Evolutionary conservation across 345 rosid species (phyloP).

Genomic region (Arabidopsis suecica): DNA sequence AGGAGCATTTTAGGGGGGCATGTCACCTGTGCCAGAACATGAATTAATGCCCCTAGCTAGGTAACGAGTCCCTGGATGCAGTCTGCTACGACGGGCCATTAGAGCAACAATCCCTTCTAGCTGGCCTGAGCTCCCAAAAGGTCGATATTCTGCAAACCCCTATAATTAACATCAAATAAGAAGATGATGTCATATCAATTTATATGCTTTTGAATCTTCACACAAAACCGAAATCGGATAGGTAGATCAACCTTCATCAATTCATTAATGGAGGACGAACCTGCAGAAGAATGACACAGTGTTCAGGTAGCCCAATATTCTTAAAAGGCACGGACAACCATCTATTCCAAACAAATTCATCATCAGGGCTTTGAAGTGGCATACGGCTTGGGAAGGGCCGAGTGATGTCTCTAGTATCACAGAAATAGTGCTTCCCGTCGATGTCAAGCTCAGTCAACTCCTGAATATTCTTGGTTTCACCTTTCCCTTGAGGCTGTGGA

Average conservation of each 20-base stretch:
- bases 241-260: conserved; percentile 18
- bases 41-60: conserved; percentile 98
- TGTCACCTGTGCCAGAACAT: conserved; percentile 92
- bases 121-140: conserved; percentile 92
- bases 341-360: conserved; percentile 94
- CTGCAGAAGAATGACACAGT: conserved; percentile 92
- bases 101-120: conserved; percentile 90
- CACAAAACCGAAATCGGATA: conserved; percentile 9
- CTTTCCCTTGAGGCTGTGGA: conserved; percentile 88
- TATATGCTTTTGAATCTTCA: conserved; percentile 12
- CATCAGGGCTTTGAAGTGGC: conserved; percentile 75
- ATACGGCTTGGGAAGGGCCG: conserved; percentile 88
- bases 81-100: conserved; percentile 92
- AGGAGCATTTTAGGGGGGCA: conserved; percentile 26
- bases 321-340: conserved; percentile 84
- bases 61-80: conserved; percentile 99
- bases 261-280: conserved; percentile 52
- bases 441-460: conserved; percentile 91
- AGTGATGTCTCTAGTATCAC: conserved; percentile 88
- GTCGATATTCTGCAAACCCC: conserved; percentile 98
- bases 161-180: conserved; percentile 70
- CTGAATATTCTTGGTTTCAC: conserved; percentile 79
- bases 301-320: conserved; percentile 66
- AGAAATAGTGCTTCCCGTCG: conserved; percentile 94
- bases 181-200: conserved; percentile 36